These are phyloP conservation scores for Cichorium intybus DNA, from an alignment of 140 eudicot species.

Conservation along the genomic window DNA sequence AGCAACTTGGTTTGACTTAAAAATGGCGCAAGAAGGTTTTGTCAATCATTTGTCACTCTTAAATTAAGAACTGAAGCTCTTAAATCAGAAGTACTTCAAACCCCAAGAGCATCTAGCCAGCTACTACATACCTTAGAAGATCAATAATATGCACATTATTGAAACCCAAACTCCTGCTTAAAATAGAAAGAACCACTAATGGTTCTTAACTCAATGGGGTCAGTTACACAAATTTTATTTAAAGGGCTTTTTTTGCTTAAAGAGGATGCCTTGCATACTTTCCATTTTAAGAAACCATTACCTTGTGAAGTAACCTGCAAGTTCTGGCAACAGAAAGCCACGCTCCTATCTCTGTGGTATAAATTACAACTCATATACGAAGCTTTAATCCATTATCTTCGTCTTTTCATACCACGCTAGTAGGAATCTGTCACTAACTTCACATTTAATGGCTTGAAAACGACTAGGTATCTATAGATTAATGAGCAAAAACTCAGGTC, in stretches of 20 bases:
- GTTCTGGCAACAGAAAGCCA: slow-evolving; percentile 40
- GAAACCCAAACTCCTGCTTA: slow-evolving; percentile 30
- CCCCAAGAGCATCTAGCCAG: slow-evolving; percentile 40
- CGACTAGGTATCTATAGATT: slow-evolving; percentile 5
- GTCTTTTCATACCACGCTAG: slow-evolving; percentile 7
- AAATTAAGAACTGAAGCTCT: slow-evolving; percentile 18
- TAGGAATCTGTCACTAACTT: slow-evolving; percentile 24
- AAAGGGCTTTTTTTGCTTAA: slow-evolving; percentile 13
- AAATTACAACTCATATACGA: slow-evolving; percentile 32
- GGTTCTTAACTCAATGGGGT: slow-evolving; percentile 33
- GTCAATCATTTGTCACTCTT: slow-evolving; percentile 29
- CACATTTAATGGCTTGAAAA: slow-evolving; percentile 26
- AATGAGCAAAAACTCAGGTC: not conserved
- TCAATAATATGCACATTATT: slow-evolving; percentile 28
- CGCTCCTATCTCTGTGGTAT: slow-evolving; percentile 32
- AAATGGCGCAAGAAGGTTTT: slow-evolving; percentile 5
- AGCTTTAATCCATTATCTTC: not conserved
- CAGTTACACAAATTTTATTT: slow-evolving; percentile 23
- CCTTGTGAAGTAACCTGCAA: slow-evolving; percentile 45
- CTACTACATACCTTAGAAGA: slow-evolving; percentile 25
- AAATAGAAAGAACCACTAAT: slow-evolving; percentile 27
- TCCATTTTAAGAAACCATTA: slow-evolving; percentile 38
- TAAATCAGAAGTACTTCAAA: slow-evolving; percentile 19
- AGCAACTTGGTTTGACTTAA: slow-evolving; percentile 4
- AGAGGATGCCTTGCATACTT: slow-evolving; percentile 36